Evolutionary conservation across 306 rosid species (phyloP), one percentile per base, ranked within the genome.

Genomic region (Cucumis hystrix): DNA sequence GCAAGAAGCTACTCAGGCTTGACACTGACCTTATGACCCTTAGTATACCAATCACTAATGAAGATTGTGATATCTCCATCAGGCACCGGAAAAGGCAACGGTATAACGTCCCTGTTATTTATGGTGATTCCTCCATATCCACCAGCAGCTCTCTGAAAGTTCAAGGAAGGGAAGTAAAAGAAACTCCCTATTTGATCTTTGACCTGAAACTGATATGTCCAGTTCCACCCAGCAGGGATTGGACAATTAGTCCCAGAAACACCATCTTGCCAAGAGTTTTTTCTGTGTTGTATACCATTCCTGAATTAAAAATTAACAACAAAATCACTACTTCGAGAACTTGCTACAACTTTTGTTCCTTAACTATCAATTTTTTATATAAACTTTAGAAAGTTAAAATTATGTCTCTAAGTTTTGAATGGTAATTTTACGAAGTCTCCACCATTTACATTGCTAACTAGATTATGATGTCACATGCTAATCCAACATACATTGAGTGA

Each of bases 161-260:
- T 85, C 39, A 89, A 83, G 75, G 98, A 92, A 56, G 98, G 96
- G 85, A 92, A 92, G 81, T 95, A 95, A 87, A 89, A 92, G 89
- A 95, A 89, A 75, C 97, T 95, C 82, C 98, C 98, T 72, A 94
- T 92, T 85, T 95, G 97, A 87, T 95, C 98, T 83, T 95, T 95
- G 67, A 95, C 93, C 85, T 95, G 98, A 83, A 95, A 90, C 56
- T 95, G 84, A 77, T 92, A 92, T 21, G 97, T 95, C 97, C 96
- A 95, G 74, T 95, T 95, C 97, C 96, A 91, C 74, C 98, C 97
- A 7, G 96, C 85, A n/a, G 92, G 98, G 79, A 95, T 90, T n/a
- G 98, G 97, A 86, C 98, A 95, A 74, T 89, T 95, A 12, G 98
- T 95, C 84, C 96, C 97, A 39, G 85, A 87, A 59, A 95, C 97